Evolutionary conservation across 805 yeast genomes (phyloP), one percentile per base, ranked within the genome.

Genomic region (Lachancea meyersii): DNA sequence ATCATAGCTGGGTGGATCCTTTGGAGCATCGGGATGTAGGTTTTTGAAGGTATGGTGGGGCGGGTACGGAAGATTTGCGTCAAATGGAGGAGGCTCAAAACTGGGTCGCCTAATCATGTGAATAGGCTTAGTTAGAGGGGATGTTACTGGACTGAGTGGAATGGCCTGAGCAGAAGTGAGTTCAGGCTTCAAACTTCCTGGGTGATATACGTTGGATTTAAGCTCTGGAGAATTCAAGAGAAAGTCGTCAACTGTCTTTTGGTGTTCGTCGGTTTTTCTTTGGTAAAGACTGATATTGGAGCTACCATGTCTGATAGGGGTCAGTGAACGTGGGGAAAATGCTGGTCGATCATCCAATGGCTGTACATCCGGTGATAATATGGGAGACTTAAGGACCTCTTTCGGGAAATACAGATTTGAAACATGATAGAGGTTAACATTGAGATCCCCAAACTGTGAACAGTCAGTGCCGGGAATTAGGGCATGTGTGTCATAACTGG

Each of bases 11-110:
- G 51, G 51, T 16, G 49, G 51, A 16, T 48, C 35, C 19, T 11
- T 36, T 11, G 48, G 48, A 4, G 42, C 39, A 20, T 23, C 23
- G 11, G 26, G 16, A 17, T 30, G 27, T 13, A 21, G 13, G 23
- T 17, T n/a, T 19, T 35, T 17, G 31, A 16, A 11, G 30, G 21
- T 10, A 16, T 45, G 43, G 35, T 52, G 46, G 8, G 66, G 60
- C 2, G 73, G 73, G 2, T 73, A 69, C 9, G 54, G 47, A 2
- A 56, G 47, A 27, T 69, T 73, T 9, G 69, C 73, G 32, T 68
- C 76, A 48, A 82, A 80, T 4, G 85, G 76, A 1, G 86, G 87
- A 3, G 86, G 86, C 31, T 77, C 77, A 28, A 68, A 53, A 4
- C 79, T 70, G 14, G 83, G 85, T 49, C 69, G 65, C 39, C 84